Base-by-base conservation (phyloP, 2,329 filamentous ascomycete genomes). In the Hymenoscyphus salicellus region DNA sequence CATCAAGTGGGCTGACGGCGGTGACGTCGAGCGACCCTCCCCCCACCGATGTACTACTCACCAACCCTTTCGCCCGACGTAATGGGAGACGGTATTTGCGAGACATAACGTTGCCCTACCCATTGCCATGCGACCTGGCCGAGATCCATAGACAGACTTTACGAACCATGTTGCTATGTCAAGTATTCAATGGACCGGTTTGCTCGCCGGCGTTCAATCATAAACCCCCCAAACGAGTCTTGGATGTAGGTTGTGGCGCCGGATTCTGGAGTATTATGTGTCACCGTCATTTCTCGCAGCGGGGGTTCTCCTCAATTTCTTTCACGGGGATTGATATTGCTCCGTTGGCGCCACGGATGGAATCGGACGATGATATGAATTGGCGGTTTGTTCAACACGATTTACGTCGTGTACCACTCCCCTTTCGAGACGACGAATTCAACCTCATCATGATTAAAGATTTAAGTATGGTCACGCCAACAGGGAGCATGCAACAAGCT, bases 371-470 rank as follows among this genome's bases (percentile, higher is more conserved):
- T 71, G 91, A 91, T 58, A 89, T 97, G 82, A 88, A 91, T 69
- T 97, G 93, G 92, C 87, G 83, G 11, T 97, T 97, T 75, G 86
- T 96, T 61, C 90, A 93, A 74, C 92, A 97, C 75, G 93, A 97
- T 76, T 79, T 96, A 68, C 88, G 92, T 65, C 86, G 65, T 76
- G 84, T 1, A 38, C 91, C 92, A 0, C 85, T 93, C 72, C 94
- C 94, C 0, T 92, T 97, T 68, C 82, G 86, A 1, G 86, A 92
- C 66, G 88, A 84, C 41, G 89, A 93, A 71, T 97, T 96, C 76
- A 92, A 97, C 75, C 83, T 97, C 49, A 84, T 98, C 72, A 92
- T 97, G 82, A 84, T 92, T 73, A 97, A 97, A 77, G 93, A 97
- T 75, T 80, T 92, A 72, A 89, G 87, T 62, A 81, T 95, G 68